Evolutionary conservation across 1,284 basidiomycete species (phyloP).

Genomic region (Lentinula novae-zelandiae): DNA sequence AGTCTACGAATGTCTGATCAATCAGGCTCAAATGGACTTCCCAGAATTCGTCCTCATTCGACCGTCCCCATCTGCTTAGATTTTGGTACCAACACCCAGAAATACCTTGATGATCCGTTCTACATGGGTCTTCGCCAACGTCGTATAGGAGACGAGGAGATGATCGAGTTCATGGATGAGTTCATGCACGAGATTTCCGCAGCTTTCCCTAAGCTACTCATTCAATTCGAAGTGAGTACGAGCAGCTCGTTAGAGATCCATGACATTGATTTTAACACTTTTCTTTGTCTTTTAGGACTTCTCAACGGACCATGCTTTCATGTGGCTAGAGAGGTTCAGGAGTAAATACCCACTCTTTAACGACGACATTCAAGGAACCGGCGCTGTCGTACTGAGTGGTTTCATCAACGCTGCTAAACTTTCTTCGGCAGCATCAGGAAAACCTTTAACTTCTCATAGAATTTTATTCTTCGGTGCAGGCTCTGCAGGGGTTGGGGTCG

Average conservation of each 20-base stretch:
- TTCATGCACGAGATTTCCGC: slow-evolving; percentile 82
- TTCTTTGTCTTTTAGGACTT: slow-evolving; percentile 55
- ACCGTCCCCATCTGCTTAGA: slow-evolving; percentile 86
- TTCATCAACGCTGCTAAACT: slow-evolving; percentile 87
- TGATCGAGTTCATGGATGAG: slow-evolving; percentile 86
- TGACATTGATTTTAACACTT: slow-evolving; percentile 12
- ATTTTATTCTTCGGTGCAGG: slow-evolving; percentile 93
- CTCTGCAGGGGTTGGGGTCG: slow-evolving; percentile 87
- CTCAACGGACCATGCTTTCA: slow-evolving; percentile 83
- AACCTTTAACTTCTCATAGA: slow-evolving; percentile 70
- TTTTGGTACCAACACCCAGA: slow-evolving; percentile 86
- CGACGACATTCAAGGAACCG: slow-evolving; percentile 89
- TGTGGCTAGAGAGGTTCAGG: slow-evolving; percentile 59
- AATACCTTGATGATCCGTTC: slow-evolving; percentile 81
- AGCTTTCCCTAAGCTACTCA: slow-evolving; percentile 79
- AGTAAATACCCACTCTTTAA: slow-evolving; percentile 73
- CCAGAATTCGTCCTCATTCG: slow-evolving; percentile 79
- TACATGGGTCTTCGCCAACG: slow-evolving; percentile 84
- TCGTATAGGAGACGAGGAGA: slow-evolving; percentile 62
- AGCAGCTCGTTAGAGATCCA: slow-evolving; percentile 1
- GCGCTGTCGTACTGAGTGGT: slow-evolving; percentile 88
- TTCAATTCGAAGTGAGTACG: slow-evolving; percentile 78
- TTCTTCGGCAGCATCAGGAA: slow-evolving; percentile 67
- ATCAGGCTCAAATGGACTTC: not conserved
- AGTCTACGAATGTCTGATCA: slow-evolving; percentile 1